Conservation (phyloP, 2,329 filamentous ascomycete species). For the Colletotrichum tofieldiae region DNA sequence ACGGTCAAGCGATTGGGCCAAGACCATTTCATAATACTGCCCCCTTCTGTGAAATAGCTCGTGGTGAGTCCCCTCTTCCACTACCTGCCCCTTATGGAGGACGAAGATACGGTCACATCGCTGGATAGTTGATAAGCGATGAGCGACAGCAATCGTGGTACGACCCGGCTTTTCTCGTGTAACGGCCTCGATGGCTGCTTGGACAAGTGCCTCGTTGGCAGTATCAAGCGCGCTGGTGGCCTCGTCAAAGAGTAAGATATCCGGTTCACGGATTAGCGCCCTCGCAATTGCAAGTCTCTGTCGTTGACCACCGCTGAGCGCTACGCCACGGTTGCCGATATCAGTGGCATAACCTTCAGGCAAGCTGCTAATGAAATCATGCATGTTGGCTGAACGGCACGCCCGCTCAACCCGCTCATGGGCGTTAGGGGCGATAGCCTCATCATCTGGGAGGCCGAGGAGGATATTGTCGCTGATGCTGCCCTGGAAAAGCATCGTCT, state of each 20-base stretch:
- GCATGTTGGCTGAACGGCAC: slow-evolving; percentile 65
- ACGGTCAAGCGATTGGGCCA: slow-evolving; percentile 5
- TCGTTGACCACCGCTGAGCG: slow-evolving; percentile 74
- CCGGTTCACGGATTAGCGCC: slow-evolving; percentile 71
- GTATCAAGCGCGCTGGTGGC: slow-evolving; percentile 64
- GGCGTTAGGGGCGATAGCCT: slow-evolving; percentile 54
- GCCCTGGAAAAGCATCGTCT: slow-evolving; percentile 55
- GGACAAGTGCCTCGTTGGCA: slow-evolving; percentile 65
- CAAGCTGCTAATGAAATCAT: slow-evolving; percentile 67
- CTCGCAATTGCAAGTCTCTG: slow-evolving; percentile 75
- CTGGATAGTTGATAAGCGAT: slow-evolving; percentile 66
- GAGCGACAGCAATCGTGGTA: slow-evolving; percentile 76
- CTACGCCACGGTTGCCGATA: slow-evolving; percentile 73
- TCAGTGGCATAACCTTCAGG: slow-evolving; percentile 67
- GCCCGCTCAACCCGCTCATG: slow-evolving; percentile 62
- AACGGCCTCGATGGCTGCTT: slow-evolving; percentile 50
- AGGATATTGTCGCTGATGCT: slow-evolving; percentile 66
- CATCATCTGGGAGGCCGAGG: slow-evolving; percentile 57
- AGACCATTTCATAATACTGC: slow-evolving; percentile 53
- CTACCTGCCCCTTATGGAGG: slow-evolving; percentile 68
- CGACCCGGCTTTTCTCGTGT: slow-evolving; percentile 46
- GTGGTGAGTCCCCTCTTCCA: slow-evolving; percentile 72
- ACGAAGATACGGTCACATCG: slow-evolving; percentile 74
- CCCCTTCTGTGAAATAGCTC: slow-evolving; percentile 66
- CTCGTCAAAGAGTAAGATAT: slow-evolving; percentile 69